phyloP scores from a whole-genome alignment of 2,329 filamentous ascomycete genomes.

The Colletotrichum endophyticum region DNA sequence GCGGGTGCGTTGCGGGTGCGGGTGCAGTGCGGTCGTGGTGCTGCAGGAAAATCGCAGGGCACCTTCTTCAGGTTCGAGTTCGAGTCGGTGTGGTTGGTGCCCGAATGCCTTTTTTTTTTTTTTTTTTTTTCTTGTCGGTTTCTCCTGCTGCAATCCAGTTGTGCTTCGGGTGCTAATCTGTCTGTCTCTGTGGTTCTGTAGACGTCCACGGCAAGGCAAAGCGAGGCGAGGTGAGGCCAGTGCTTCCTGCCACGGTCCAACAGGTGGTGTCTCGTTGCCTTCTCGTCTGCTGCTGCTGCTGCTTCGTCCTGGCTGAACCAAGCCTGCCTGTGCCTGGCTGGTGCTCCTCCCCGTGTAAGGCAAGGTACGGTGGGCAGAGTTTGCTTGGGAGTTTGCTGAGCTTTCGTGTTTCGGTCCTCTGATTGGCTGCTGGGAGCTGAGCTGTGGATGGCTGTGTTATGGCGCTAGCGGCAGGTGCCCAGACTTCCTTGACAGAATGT shows the following conservation, averaged over 20 bases:
- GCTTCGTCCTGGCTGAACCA: not conserved
- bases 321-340: not conserved
- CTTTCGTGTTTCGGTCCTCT: not conserved
- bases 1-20: not conserved
- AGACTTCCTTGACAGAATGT: constrained; percentile 12
- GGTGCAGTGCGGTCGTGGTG: not conserved
- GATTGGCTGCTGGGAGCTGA: constrained; percentile 10
- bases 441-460: constrained; percentile 21
- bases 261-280: not conserved
- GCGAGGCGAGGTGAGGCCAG: not conserved
- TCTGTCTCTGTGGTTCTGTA: not conserved
- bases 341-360: not conserved
- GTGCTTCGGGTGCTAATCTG: not conserved
- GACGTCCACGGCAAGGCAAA: not conserved
- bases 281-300: not conserved
- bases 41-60: not conserved
- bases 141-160: not conserved
- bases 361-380: not conserved
- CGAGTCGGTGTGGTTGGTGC: constrained; percentile 1
- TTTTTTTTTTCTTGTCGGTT: not conserved
- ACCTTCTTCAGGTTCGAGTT: not conserved
- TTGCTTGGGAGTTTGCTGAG: constrained; percentile 11
- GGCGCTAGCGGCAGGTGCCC: constrained; percentile 16
- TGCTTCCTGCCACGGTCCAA: not conserved
- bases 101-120: not conserved